Conservation (phyloP, 164 flowering plant genomes). For the Chloranthus sessilifolius region DNA sequence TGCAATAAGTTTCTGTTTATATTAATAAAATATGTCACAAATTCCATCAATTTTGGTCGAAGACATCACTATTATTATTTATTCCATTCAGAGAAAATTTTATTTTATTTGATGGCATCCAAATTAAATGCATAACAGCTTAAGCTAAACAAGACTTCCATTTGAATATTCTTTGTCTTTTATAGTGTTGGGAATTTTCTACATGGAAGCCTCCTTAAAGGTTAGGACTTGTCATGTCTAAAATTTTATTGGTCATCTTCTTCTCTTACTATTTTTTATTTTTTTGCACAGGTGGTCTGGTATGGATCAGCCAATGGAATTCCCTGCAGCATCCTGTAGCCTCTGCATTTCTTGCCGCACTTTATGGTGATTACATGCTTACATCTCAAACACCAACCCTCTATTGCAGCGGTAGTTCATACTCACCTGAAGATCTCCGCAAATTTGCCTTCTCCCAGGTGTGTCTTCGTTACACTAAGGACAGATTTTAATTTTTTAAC, state of each 20-base stretch:
- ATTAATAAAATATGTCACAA: too few species aligned
- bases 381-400: conserved; percentile 48
- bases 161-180: too few species aligned
- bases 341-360: conserved; percentile 75
- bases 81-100: too few species aligned
- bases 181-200: too few species aligned
- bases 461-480: neutral
- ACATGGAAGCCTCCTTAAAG: neutral
- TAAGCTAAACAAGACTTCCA: too few species aligned
- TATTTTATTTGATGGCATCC: too few species aligned
- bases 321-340: conserved; percentile 92
- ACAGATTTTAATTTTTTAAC: neutral
- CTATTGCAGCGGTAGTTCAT: conserved; percentile 46
- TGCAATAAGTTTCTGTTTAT: too few species aligned
- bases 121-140: too few species aligned
- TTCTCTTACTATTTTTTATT: neutral
- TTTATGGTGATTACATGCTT: conserved; percentile 96
- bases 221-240: neutral
- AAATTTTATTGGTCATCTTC: neutral
- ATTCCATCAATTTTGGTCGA: too few species aligned
- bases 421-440: conserved; percentile 65
- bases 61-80: too few species aligned
- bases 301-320: conserved; percentile 90
- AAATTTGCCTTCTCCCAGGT: conserved; percentile 93
- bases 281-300: conserved; percentile 68